phyloP scores from a whole-genome alignment of 1,139 yeast genomes.

The Taphrina deformans region DNA sequence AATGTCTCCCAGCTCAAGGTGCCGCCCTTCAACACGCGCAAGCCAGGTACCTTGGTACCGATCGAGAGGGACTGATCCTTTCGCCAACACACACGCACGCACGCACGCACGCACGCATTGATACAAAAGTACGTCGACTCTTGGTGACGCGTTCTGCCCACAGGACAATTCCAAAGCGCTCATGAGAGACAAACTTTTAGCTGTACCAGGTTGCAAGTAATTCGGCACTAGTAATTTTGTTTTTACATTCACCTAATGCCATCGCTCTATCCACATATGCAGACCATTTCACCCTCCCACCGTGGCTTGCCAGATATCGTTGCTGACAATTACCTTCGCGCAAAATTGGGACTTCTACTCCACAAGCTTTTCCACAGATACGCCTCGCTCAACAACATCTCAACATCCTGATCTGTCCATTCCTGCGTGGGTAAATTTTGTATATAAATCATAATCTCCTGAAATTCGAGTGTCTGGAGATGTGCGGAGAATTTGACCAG shows the following conservation, averaged over 20 bases:
- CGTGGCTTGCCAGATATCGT: not conserved
- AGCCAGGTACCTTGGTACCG: not conserved
- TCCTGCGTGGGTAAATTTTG: conserved; percentile 82
- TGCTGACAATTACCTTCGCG: not conserved
- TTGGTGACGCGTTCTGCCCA: no score
- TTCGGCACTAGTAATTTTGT: no score
- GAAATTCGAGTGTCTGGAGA: conserved; percentile 85
- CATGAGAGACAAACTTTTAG: no score
- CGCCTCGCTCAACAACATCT: conserved; percentile 89
- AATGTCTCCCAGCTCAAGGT: not conserved
- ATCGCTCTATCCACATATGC: not conserved
- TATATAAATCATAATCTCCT: conserved; percentile 83
- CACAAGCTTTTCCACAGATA: conserved; percentile 90
- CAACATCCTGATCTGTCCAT: conserved; percentile 91
- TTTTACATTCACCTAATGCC: not conserved
- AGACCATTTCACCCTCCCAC: no score
- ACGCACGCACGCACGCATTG: no score
- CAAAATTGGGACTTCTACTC: conserved; percentile 30
- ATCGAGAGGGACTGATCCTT: not conserved
- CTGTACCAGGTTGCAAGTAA: no score
- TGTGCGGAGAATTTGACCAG: conserved; percentile 79
- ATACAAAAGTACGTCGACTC: no score
- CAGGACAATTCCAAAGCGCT: no score
- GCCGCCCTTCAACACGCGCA: not conserved
- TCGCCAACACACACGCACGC: no score